Conservation (phyloP, 177 flowering plant genomes). For the Tripterygium wilfordii region DNA sequence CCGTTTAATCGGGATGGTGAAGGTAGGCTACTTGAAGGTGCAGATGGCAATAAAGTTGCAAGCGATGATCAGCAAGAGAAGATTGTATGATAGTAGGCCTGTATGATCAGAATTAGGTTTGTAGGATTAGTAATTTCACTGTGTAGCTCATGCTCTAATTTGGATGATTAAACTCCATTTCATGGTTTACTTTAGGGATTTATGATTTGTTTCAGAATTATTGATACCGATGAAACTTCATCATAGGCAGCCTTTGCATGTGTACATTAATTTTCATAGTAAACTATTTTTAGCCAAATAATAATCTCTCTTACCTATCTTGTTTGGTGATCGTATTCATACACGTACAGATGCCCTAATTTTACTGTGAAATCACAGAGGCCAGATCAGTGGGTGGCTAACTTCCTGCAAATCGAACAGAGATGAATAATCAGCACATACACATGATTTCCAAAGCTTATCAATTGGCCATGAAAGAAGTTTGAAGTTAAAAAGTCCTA, state of each 20-base stretch:
- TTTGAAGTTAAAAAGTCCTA: slow-evolving; percentile 17
- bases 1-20: slow-evolving; percentile 23
- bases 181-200: too few species aligned
- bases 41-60: slow-evolving; percentile 27
- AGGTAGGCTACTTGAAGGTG: slow-evolving; percentile 21
- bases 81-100: too few species aligned
- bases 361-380: slow-evolving; percentile 1
- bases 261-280: too few species aligned
- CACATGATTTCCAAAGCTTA: neutral
- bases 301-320: neutral
- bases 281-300: too few species aligned
- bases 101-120: neutral
- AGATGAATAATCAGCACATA: slow-evolving; percentile 3
- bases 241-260: too few species aligned
- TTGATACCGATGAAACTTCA: too few species aligned
- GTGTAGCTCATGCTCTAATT: too few species aligned
- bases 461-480: too few species aligned
- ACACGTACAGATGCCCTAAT: too few species aligned
- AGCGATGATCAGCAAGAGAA: slow-evolving; percentile 23
- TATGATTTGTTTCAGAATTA: too few species aligned
- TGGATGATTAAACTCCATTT: too few species aligned
- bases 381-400: neutral
- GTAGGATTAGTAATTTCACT: too few species aligned
- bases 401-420: slow-evolving; percentile 13
- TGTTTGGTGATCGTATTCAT: neutral